Percentiles rank a stretch among this genome's conserved stretches.
Evolutionary conservation across 495 filamentous ascomycete species (phyloP).

Genomic region (Thozetella sp.): DNA sequence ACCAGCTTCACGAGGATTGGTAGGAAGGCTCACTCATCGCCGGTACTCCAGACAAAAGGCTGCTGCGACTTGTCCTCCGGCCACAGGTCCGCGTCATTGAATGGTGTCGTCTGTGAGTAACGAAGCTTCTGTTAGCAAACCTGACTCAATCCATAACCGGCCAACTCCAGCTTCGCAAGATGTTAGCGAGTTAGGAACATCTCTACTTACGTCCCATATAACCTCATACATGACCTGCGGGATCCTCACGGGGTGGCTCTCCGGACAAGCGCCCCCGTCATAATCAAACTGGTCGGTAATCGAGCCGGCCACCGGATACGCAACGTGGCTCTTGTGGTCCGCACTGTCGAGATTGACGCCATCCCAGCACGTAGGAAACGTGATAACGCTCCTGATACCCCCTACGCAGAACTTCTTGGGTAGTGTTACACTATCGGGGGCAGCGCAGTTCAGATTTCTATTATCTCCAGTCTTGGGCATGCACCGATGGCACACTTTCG

Average conservation of each 20-base stretch:
- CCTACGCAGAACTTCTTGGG: slow-evolving; percentile 12
- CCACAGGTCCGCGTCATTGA: slow-evolving; percentile 39
- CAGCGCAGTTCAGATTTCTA: slow-evolving; percentile 9
- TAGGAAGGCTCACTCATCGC: slow-evolving; percentile 27
- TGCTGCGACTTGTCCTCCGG: slow-evolving; percentile 36
- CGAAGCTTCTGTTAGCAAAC: neutral
- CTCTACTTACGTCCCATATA: slow-evolving; percentile 16
- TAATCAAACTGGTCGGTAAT: slow-evolving; percentile 10
- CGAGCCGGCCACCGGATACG: slow-evolving; percentile 6
- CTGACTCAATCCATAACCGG: neutral
- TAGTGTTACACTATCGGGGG: slow-evolving; percentile 8
- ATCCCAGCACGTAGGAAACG: slow-evolving; percentile 76
- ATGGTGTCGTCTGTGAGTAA: slow-evolving; percentile 27
- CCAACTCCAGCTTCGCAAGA: neutral
- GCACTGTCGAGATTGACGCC: slow-evolving; percentile 57
- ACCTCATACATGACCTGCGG: slow-evolving; percentile 23
- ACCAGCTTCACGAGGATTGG: neutral
- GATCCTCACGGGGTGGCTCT: slow-evolving; percentile 14
- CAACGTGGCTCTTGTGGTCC: slow-evolving; percentile 8
- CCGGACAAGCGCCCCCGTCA: slow-evolving; percentile 13
- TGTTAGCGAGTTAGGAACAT: neutral
- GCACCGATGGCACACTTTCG: slow-evolving; percentile 15
- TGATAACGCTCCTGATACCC: slow-evolving; percentile 32
- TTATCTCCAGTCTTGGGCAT: slow-evolving; percentile 13
- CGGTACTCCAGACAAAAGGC: slow-evolving; percentile 46